phyloP scores from a whole-genome alignment of 1,284 basidiomycete species.

The Ceratobasidium sp. region DNA sequence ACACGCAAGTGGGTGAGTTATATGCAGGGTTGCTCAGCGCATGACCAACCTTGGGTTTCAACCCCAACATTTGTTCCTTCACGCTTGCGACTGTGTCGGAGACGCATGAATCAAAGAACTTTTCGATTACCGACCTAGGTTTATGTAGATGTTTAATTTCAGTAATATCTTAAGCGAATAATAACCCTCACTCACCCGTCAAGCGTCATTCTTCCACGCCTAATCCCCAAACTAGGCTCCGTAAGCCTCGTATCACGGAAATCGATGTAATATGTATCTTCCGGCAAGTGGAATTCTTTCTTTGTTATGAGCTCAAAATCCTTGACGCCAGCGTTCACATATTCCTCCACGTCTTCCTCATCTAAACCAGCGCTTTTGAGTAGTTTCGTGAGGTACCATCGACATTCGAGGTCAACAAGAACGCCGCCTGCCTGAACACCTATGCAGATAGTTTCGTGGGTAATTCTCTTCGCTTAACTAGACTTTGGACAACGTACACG shows the following conservation, averaged over 20 bases:
- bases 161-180: not conserved
- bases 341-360: conserved; percentile 7
- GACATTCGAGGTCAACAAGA: conserved; percentile 21
- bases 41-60: not conserved
- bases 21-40: too few relatives aligned
- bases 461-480: too few relatives aligned
- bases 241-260: not conserved
- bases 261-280: not conserved
- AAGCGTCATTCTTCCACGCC: conserved; percentile 7
- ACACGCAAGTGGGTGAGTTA: not conserved
- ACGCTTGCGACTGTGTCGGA: not conserved
- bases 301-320: conserved; percentile 9
- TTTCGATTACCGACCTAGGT: not conserved
- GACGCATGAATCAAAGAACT: conserved; percentile 19
- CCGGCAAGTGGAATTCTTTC: not conserved
- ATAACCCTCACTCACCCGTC: not conserved
- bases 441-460: not conserved
- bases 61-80: not conserved
- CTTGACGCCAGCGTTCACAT: not conserved
- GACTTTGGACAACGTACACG: conserved; percentile 27
- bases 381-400: not conserved
- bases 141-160: not conserved
- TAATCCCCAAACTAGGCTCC: not conserved
- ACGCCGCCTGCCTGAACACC: conserved; percentile 32
- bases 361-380: not conserved